phyloP scores from a whole-genome alignment of 2,329 filamentous ascomycete genomes.

The Penicillium sp. region DNA sequence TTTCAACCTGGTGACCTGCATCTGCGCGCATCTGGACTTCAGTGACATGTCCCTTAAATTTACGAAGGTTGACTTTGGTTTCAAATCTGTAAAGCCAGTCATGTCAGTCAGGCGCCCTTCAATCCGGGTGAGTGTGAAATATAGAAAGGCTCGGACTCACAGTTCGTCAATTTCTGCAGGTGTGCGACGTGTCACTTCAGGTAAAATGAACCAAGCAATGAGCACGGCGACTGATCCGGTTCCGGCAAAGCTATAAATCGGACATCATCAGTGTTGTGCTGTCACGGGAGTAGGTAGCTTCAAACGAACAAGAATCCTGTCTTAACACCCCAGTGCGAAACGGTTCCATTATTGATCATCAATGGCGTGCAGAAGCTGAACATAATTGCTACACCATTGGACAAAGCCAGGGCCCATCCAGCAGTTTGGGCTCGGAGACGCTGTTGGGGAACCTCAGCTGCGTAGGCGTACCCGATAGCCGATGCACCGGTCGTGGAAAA shows the following conservation, averaged over 20 bases:
- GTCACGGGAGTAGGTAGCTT: neutral
- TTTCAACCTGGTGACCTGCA: slow-evolving; percentile 18
- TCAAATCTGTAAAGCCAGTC: slow-evolving; percentile 27
- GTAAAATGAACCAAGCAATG: slow-evolving; percentile 50
- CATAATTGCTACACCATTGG: slow-evolving; percentile 46
- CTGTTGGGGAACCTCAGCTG: slow-evolving; percentile 44
- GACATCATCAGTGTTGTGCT: neutral
- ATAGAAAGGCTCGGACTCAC: slow-evolving; percentile 10
- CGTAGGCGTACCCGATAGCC: slow-evolving; percentile 47
- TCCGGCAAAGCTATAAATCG: slow-evolving; percentile 35
- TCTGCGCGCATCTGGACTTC: slow-evolving; percentile 34
- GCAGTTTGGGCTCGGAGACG: slow-evolving; percentile 44
- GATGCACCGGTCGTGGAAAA: slow-evolving; percentile 46
- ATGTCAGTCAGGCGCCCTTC: neutral
- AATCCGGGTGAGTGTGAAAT: neutral
- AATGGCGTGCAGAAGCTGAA: slow-evolving; percentile 49
- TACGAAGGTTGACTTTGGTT: slow-evolving; percentile 38
- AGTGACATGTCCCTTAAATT: slow-evolving; percentile 39
- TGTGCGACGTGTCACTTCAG: slow-evolving; percentile 54
- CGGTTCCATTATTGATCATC: slow-evolving; percentile 47
- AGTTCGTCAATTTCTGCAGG: slow-evolving; percentile 51
- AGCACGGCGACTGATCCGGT: slow-evolving; percentile 30
- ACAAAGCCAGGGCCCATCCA: slow-evolving; percentile 41
- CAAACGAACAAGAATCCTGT: slow-evolving; percentile 47
- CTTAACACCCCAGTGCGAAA: slow-evolving; percentile 45